A percentile compares a stretch with the other conserved stretches of the same genome.
Evolutionary conservation across 208 protist genomes (phyloP).

Genomic region (Angomonas desouzai): DNA sequence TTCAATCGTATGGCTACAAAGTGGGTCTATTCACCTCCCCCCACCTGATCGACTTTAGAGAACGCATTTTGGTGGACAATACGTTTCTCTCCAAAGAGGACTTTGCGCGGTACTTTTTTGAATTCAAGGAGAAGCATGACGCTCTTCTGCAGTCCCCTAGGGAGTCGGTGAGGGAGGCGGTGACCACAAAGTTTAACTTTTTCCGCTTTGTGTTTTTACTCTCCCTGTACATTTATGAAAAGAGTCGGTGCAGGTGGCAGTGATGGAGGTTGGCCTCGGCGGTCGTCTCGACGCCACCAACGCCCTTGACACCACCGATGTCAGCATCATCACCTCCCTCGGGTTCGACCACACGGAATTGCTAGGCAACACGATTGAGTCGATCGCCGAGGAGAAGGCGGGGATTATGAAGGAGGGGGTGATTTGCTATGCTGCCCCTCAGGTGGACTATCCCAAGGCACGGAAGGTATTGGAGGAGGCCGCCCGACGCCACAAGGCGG

Average conservation of each 20-base stretch:
- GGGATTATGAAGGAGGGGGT: slow-evolving; percentile 90
- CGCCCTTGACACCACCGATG: slow-evolving; percentile 62
- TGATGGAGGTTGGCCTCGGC: slow-evolving; percentile 95
- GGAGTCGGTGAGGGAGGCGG: slow-evolving; percentile 42
- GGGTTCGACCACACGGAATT: slow-evolving; percentile 92
- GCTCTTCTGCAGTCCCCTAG: slow-evolving; percentile 51
- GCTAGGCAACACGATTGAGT: slow-evolving; percentile 90
- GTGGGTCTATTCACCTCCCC: slow-evolving; percentile 91
- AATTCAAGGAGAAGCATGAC: slow-evolving; percentile 51
- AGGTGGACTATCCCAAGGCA: slow-evolving; percentile 63
- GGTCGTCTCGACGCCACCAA: slow-evolving; percentile 93
- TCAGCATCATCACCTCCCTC: slow-evolving; percentile 90
- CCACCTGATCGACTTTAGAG: slow-evolving; percentile 81
- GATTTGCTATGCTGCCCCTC: slow-evolving; percentile 66
- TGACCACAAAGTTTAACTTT: slow-evolving; percentile 47
- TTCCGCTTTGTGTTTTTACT: slow-evolving; percentile 89
- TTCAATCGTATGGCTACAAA: slow-evolving; percentile 78
- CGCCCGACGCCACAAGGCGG: slow-evolving; percentile 31
- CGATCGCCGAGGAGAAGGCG: slow-evolving; percentile 93
- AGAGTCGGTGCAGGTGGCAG: slow-evolving; percentile 85
- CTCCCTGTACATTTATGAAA: slow-evolving; percentile 67
- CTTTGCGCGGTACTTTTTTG: slow-evolving; percentile 81
- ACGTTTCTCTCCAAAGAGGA: slow-evolving; percentile 42
- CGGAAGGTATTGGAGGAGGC: slow-evolving; percentile 51
- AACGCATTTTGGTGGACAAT: slow-evolving; percentile 84